Base-by-base conservation (phyloP, 495 filamentous ascomycete species). In the Podospora australis region DNA sequence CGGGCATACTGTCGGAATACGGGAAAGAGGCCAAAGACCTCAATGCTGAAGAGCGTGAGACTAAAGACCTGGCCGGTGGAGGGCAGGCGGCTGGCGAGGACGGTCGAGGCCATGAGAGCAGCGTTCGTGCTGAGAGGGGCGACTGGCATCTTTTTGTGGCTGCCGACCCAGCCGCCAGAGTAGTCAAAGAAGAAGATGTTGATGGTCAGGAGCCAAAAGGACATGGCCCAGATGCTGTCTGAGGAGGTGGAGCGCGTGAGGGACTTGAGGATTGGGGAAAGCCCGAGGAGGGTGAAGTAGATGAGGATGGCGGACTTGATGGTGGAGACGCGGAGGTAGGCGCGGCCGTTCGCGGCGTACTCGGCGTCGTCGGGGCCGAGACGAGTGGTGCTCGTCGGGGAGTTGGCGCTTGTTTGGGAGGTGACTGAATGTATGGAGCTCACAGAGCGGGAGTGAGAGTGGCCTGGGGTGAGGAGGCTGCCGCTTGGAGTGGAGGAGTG, bases 181-280 rank as follows among this genome's bases (percentile, higher is more conserved):
- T 97, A 97, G 70, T 98, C 92, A 63, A 96, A 95, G 62, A 92
- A 95, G 65, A 95, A 89, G 56, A 96, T 86, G 67, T 98, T 97
- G 69, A 96, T 90, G 49, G 87, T 78, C 60, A 98, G 78, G 39
- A 98, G 74, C 83, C 87, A 94, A 66, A 83, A 88, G 53, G 86
- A 89, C 73, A 98, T 84, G 13, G 92, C 88, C 94, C 94, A 98
- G 53, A 98, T 97, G 20, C 83, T 88, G 71, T 98, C 92, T 24
- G 74, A 81, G 16, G 86, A 86, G 4, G 90, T 96, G 4, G 90
- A 96, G 28, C 82, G 82, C 1, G 92, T 97, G 11, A 98, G 77
- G 3, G 89, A 95, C 65, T 95, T 95, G 28, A 97, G 74, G 53
- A 98, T 97, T 0, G 92, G 92, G 21, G 86, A 91, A 3, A 98